Evolutionary conservation across 352 stramenopile species (phyloP).

Genomic region (Globisporangium cederbergense): DNA sequence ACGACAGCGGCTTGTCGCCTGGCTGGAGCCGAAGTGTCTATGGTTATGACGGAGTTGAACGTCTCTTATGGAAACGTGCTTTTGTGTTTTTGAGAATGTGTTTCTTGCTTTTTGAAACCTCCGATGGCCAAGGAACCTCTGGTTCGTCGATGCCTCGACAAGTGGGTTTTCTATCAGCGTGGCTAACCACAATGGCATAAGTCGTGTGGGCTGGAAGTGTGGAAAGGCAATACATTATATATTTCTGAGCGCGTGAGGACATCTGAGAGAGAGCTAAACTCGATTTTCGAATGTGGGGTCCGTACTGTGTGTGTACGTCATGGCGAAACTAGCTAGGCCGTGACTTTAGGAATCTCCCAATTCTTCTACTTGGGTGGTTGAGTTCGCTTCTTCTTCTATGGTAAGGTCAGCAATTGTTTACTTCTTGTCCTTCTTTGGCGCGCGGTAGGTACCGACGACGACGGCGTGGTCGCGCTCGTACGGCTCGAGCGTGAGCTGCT

Average conservation of each 20-base stretch:
- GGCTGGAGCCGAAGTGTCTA: too few species aligned
- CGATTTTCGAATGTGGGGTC: constrained; percentile 2
- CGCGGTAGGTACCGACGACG: constrained; percentile 96
- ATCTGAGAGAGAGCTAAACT: constrained; percentile 2
- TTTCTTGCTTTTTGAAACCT: too few species aligned
- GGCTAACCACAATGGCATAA: too few species aligned
- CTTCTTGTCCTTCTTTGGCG: constrained; percentile 93
- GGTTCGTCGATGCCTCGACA: too few species aligned
- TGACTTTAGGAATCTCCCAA: background rate
- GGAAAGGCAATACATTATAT: constrained; percentile 10
- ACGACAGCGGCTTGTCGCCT: too few species aligned
- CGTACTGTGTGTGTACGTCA: background rate
- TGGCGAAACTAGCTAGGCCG: background rate
- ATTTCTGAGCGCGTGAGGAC: constrained; percentile 3
- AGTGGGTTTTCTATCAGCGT: too few species aligned
- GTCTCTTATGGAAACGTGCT: too few species aligned
- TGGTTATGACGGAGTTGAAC: too few species aligned
- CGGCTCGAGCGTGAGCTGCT: constrained; percentile 99
- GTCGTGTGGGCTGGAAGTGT: background rate
- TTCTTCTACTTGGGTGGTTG: constrained; percentile 9
- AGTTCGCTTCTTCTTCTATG: background rate
- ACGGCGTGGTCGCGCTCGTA: constrained; percentile 99
- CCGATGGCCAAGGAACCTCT: too few species aligned
- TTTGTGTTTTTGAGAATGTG: too few species aligned
- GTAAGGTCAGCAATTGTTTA: constrained; percentile 20